phyloP scores from a whole-genome alignment of 257 asterid genomes.

The Ligustrum vulgare region DNA sequence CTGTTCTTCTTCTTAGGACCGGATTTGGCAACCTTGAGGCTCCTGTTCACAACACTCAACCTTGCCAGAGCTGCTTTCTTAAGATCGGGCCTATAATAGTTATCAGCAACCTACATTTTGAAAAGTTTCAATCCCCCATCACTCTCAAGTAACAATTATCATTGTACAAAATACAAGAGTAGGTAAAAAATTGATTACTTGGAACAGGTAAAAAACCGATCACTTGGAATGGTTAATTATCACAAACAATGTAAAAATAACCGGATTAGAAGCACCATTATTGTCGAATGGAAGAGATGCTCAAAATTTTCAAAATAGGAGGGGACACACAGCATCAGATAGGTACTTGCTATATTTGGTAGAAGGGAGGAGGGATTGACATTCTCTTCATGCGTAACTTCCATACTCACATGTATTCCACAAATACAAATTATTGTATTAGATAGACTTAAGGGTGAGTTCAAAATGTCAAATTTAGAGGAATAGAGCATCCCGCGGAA shows the following conservation, averaged over 20 bases:
- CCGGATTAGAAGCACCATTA: too few species aligned
- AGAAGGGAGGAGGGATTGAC: background rate
- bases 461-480: background rate
- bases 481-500: background rate
- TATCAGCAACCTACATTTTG: conserved; percentile 26
- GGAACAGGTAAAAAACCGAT: too few species aligned
- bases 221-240: background rate
- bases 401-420: background rate
- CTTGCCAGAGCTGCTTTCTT: conserved; percentile 11
- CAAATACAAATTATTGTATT: background rate
- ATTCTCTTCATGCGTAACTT: background rate
- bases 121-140: background rate
- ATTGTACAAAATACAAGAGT: background rate
- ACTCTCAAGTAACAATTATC: background rate
- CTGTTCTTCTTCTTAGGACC: conserved; percentile 1
- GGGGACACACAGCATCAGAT: too few species aligned
- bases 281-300: too few species aligned
- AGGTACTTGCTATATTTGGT: too few species aligned
- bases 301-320: too few species aligned
- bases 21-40: background rate
- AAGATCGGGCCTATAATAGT: conserved; percentile 10
- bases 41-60: background rate
- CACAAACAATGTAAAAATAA: too few species aligned
- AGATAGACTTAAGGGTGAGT: background rate
- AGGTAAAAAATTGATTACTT: too few species aligned